Evolutionary conservation across 2,329 filamentous ascomycete genomes (phyloP).

Genomic region (Mariannaea sp.): DNA sequence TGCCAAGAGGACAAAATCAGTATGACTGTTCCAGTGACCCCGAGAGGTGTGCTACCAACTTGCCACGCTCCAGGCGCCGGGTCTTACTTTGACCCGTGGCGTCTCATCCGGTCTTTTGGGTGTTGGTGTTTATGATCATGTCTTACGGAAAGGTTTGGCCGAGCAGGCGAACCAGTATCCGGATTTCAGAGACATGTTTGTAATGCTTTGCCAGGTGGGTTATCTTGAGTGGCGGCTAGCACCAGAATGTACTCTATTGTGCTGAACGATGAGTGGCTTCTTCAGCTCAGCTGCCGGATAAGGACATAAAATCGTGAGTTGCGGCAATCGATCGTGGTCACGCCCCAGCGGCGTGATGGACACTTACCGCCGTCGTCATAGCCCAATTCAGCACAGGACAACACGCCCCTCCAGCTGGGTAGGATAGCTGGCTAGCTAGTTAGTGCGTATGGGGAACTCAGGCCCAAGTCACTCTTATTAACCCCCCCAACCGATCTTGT

Average conservation of each 20-base stretch:
- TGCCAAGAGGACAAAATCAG: too few species aligned
- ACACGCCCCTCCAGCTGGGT: too few species aligned
- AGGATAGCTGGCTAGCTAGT: too few species aligned
- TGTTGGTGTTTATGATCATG: slow-evolving; percentile 6
- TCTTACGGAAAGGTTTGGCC: slow-evolving; percentile 7
- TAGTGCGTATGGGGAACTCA: too few species aligned
- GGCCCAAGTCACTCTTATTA: slow-evolving; percentile 10
- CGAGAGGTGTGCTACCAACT: not conserved
- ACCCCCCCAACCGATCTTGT: slow-evolving; percentile 26
- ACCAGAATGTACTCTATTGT: too few species aligned
- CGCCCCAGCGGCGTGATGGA: not conserved
- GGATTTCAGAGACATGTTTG: not conserved
- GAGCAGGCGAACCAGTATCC: slow-evolving; percentile 9
- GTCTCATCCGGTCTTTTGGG: not conserved
- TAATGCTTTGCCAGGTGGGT: too few species aligned
- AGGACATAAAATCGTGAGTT: too few species aligned
- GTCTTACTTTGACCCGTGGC: slow-evolving; percentile 1
- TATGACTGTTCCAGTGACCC: too few species aligned
- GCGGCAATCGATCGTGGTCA: not conserved
- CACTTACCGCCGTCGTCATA: not conserved
- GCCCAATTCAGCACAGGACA: too few species aligned
- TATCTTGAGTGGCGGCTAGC: too few species aligned
- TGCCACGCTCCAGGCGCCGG: not conserved
- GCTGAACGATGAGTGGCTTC: too few species aligned
- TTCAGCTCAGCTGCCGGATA: too few species aligned